Percentiles rank a stretch among this genome's conserved stretches.
These are phyloP conservation scores for Hordeum marinum DNA, from an alignment of 176 grass and related monocot species.

Conservation along the genomic window DNA sequence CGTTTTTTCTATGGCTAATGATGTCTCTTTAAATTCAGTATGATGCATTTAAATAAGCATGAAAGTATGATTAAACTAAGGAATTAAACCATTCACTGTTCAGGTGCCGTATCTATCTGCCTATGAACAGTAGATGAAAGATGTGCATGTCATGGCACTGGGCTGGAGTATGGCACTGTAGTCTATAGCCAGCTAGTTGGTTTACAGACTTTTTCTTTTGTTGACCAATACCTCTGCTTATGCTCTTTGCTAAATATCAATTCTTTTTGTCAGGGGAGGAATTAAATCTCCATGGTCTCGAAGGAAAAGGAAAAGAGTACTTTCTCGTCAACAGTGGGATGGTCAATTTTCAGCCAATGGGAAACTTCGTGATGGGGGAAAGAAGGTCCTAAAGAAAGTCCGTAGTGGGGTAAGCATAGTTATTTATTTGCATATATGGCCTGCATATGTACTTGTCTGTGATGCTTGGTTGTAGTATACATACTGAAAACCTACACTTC, in stretches of 20 bases:
- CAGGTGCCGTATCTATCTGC: neutral
- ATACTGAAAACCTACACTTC: conserved; percentile 22
- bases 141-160: neutral
- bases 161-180: neutral
- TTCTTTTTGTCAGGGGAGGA: conserved; percentile 52
- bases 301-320: conserved; percentile 76
- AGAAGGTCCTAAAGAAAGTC: conserved; percentile 94
- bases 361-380: conserved; percentile 79
- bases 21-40: neutral
- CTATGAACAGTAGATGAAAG: neutral
- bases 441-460: neutral
- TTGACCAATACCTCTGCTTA: neutral
- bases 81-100: neutral
- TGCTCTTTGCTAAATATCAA: conserved; percentile 21
- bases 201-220: neutral
- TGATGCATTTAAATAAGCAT: conserved; percentile 2
- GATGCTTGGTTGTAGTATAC: neutral
- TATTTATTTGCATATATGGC: neutral
- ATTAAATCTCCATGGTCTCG: conserved; percentile 99
- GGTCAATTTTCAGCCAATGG: conserved; percentile 66
- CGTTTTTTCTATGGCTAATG: neutral
- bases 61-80: neutral
- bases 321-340: conserved; percentile 72
- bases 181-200: neutral
- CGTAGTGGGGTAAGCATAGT: conserved; percentile 77